Evolutionary conservation across 345 rosid genomes (phyloP).

Genomic region (Populus alba): DNA sequence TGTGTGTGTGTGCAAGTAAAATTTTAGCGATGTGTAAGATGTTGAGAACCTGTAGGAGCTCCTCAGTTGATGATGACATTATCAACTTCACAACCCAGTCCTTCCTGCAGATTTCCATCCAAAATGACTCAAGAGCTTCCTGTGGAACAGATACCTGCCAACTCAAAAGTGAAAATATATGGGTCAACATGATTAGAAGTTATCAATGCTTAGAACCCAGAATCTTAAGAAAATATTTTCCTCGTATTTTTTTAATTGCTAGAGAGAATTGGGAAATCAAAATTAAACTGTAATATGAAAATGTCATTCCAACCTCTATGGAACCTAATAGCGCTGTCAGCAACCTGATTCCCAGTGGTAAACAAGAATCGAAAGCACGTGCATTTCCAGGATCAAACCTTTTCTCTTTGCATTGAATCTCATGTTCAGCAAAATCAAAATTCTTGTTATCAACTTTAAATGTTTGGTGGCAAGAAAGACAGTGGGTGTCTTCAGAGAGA

Average conservation of each 20-base stretch:
- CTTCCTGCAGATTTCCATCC: conserved; percentile 61
- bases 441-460: conserved; percentile 34
- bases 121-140: conserved; percentile 73
- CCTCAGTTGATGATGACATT: conserved; percentile 56
- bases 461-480: conserved; percentile 65
- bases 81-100: conserved; percentile 60
- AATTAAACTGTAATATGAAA: not conserved
- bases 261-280: not conserved
- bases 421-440: conserved; percentile 37
- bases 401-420: conserved; percentile 41
- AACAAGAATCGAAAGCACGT: conserved; percentile 39
- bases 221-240: not conserved
- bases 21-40: not conserved
- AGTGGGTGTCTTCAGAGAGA: conserved; percentile 53
- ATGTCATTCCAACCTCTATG: conserved; percentile 58
- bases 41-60: conserved; percentile 65
- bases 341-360: conserved; percentile 71
- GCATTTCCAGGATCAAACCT: conserved; percentile 26
- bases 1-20: not conserved
- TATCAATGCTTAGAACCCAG: not conserved
- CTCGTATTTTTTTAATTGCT: not conserved
- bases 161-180: conserved; percentile 4
- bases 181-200: not conserved
- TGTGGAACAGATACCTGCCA: conserved; percentile 67
- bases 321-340: conserved; percentile 59